phyloP scores from a whole-genome alignment of 2,329 filamentous ascomycete genomes.

The Fusarium agapanthi region DNA sequence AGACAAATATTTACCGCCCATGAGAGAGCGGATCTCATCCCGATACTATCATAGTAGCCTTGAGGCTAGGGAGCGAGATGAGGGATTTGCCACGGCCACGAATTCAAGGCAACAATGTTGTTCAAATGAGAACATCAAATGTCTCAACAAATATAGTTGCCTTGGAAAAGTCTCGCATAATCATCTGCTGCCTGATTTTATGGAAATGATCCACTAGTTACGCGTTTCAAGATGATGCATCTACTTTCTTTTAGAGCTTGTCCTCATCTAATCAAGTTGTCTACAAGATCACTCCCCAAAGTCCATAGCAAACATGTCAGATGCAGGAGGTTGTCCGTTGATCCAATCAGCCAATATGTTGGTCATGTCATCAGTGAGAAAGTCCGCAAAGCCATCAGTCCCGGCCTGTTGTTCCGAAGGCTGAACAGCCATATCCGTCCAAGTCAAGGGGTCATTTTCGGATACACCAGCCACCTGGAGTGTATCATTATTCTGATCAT shows the following conservation, averaged over 20 bases:
- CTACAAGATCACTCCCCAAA: neutral
- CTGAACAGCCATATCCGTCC: neutral
- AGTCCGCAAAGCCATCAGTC: neutral
- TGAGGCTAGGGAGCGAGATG: too few species aligned
- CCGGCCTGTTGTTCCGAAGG: neutral
- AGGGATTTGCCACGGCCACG: neutral
- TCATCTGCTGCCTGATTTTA: neutral
- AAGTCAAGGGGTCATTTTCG: neutral
- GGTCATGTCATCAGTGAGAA: constrained; percentile 27
- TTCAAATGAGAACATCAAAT: neutral
- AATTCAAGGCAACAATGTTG: neutral
- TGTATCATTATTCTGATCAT: constrained; percentile 23
- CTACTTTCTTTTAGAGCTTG: neutral
- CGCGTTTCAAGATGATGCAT: neutral
- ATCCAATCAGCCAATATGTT: constrained; percentile 31
- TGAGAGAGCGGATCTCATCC: neutral
- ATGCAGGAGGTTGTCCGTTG: constrained; percentile 22
- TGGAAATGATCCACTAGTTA: neutral
- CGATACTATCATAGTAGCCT: neutral
- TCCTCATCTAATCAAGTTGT: neutral
- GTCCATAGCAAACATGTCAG: constrained; percentile 29
- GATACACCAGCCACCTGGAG: constrained; percentile 25
- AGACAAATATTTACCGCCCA: neutral
- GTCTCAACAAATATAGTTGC: neutral
- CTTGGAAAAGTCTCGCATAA: neutral